Evolutionary conservation across 208 protist species (phyloP).

Genomic region (Trypanosoma caninum): DNA sequence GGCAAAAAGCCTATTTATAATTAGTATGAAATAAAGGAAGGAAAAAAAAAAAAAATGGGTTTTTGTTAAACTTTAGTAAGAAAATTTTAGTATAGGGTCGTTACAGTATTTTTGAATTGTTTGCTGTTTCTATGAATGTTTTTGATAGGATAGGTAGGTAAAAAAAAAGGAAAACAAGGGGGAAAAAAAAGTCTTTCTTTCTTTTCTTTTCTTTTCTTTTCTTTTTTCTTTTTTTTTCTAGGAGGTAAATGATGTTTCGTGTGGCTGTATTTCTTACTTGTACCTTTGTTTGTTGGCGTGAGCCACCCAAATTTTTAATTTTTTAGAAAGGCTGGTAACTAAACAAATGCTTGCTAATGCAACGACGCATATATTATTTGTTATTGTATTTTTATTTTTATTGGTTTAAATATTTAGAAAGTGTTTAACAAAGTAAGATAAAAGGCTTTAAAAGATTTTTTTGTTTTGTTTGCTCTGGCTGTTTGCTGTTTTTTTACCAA

Average conservation of each 20-base stretch:
- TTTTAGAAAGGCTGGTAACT: too few species aligned
- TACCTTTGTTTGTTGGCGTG: too few species aligned
- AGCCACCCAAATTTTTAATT: too few species aligned
- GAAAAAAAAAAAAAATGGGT: background rate
- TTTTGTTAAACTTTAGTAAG: background rate
- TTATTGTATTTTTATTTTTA: too few species aligned
- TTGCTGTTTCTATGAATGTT: background rate
- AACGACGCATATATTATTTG: too few species aligned
- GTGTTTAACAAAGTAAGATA: background rate
- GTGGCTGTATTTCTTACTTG: too few species aligned
- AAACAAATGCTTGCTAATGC: too few species aligned
- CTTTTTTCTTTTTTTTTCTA: too few species aligned
- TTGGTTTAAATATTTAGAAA: background rate
- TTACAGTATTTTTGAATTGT: background rate
- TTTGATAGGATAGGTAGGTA: background rate
- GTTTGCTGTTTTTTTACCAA: conserved; percentile 8
- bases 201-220: background rate
- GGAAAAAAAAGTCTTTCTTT: background rate
- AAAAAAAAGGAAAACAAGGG: background rate
- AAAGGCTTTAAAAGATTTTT: background rate
- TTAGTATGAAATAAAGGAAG: conserved; percentile 13
- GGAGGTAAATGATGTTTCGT: too few species aligned
- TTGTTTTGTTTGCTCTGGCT: conserved; percentile 21
- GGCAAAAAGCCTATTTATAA: conserved; percentile 82
- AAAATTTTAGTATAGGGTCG: background rate